Base-by-base conservation (phyloP, 176 grass and related monocot genomes). In the Stipa capillata region DNA sequence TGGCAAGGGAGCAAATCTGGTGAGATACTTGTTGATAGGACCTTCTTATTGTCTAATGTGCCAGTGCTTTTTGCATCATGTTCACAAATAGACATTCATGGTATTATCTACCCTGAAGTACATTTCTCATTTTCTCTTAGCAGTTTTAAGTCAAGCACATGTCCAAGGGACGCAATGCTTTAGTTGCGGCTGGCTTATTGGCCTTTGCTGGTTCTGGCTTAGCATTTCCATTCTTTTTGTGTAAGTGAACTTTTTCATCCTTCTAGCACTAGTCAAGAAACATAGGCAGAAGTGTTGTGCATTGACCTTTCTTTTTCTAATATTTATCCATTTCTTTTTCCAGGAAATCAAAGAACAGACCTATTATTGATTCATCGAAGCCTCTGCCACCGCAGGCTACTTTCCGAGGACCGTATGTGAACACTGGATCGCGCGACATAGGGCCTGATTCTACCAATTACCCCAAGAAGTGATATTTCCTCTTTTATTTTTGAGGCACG, bases 301-400 rank as follows among this genome's bases (percentile, higher is more conserved):
- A 17, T 27, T 72, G 2, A 48, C 6, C 20, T 25, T 66, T 78
- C 6, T 23, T 58, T 77, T 37, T 43, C 35, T 21, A 59, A 7
- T 41, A 1, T 73, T 33, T 37, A 0, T 24, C 7, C 3, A 35
- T 33, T 4, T 32, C 37, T 72, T 68, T 71, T 28, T 61, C 23
- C 75, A 97, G 82, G 81, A 94, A 79, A 84, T 90, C 89, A 55
- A 94, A 78, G 63, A 97, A 84, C 78, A 90, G 69, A 52, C 87
- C 85, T 32, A 57, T 91, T 47, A 88, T 97, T 7, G 91, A 97
- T 74, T 79, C 84, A 0, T 86, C 95, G 65, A 92, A 92, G 79
- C 85, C 95, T 65, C 79, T 97, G 69, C 92, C 95, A 51, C 95
- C 91, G 4, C 95, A 97, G 72, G 95, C 95, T 70, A 97, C 92